Percentiles rank a stretch among this genome's conserved stretches.
phyloP scores from a whole-genome alignment of 257 asterid genomes.

The Knoxia roxburghii region DNA sequence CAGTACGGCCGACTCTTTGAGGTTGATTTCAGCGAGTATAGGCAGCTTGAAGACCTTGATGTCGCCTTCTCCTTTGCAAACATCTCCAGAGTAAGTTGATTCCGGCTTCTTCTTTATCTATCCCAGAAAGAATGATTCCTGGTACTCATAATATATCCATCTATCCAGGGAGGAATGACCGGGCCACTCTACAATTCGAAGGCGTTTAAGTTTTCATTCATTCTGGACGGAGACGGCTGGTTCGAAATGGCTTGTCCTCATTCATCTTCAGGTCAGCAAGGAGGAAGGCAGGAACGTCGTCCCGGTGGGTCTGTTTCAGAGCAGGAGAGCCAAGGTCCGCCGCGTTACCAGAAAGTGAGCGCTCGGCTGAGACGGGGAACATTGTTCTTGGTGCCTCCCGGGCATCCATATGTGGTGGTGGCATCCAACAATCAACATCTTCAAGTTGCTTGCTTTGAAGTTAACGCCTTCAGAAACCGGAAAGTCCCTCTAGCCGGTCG shows the following conservation, averaged over 20 bases:
- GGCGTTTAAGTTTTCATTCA: constrained; percentile 36
- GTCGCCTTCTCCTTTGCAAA: constrained; percentile 41
- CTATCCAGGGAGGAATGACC: constrained; percentile 44
- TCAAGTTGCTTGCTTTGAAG: constrained; percentile 46
- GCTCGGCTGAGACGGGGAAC: constrained; percentile 40
- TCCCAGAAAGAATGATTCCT: too few species aligned
- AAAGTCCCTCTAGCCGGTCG: constrained; percentile 34
- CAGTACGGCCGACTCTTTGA: constrained; percentile 51
- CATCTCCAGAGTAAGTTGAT: constrained; percentile 25
- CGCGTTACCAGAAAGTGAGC: constrained; percentile 34
- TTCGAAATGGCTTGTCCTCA: constrained; percentile 77
- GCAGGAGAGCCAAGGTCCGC: too few species aligned
- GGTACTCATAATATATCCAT: too few species aligned
- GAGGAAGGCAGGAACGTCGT: not conserved
- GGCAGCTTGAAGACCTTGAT: constrained; percentile 41
- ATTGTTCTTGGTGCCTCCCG: constrained; percentile 57
- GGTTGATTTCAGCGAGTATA: constrained; percentile 26
- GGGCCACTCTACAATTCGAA: constrained; percentile 48
- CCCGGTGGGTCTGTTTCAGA: too few species aligned
- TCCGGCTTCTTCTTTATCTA: too few species aligned
- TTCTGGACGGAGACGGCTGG: constrained; percentile 54
- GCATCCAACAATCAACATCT: constrained; percentile 51
- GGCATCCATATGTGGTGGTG: constrained; percentile 55
- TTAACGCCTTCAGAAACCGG: constrained; percentile 39
- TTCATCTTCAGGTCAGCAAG: constrained; percentile 15